Base-by-base conservation (phyloP, 495 filamentous ascomycete species). In the Penicillium cosmopolitanum region DNA sequence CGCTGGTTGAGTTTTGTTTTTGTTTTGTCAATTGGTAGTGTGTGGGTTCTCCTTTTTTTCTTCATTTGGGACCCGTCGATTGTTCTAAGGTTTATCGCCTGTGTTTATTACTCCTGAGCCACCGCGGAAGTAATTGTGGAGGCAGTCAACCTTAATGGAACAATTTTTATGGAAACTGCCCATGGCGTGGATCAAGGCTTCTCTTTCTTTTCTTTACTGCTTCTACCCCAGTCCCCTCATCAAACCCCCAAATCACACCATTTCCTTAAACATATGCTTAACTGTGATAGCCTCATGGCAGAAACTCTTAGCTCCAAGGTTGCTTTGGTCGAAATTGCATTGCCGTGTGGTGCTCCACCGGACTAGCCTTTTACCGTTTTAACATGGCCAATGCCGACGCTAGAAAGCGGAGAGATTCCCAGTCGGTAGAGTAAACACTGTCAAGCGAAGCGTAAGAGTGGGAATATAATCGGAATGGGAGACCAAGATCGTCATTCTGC, bases 171-270 rank as follows among this genome's bases (percentile, higher is more conserved):
- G 15, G 11, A 7, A 13, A 38, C 36, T 38, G 0, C 36, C 3
- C 15, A n/a, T 9, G 10, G 10, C 36, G 36, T 38, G 36, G 42
- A 46, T 46, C 42, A 31, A 7, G 6, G 28, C 28, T 31, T 31
- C 28, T 19, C 16, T 21, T 46, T 19, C 42, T 21, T 13, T 48
- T 48, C 46, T 21, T 18, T 19, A 9, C 42, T 19, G 3, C 42
- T 46, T 19, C 5, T 46, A 21, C 42, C 46, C 46, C 46, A 48
- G 46, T 48, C 46, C 31, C 46, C 46, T 48, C 46, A 48, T 28
- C 9, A 12, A 48, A 12, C 46, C 46, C 21, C 46, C 19, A 7
- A 48, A 48, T 48, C 0, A 48, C 46, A 48, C 46, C 23, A 48
- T 48, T 19, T 3, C 12, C 23, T 11, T 23, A 48, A 5, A 28